phyloP scores from a whole-genome alignment of 192 early-diverging fungal genomes.

The Mycoemilia scoparia region DNA sequence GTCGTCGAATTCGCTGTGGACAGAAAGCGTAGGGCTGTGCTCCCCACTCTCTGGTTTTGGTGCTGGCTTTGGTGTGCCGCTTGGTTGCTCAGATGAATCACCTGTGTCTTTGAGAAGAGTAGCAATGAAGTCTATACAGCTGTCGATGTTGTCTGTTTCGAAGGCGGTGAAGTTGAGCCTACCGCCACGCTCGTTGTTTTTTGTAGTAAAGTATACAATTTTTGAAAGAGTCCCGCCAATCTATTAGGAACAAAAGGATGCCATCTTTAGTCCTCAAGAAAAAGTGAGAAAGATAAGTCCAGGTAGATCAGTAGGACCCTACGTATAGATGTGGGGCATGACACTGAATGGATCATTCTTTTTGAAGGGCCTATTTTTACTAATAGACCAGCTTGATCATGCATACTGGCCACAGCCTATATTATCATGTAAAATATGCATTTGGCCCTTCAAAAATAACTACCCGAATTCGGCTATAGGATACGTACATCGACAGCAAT shows the following conservation, averaged over 20 bases:
- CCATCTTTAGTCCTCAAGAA: conserved; percentile 1
- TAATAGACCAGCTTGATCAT: too few species aligned
- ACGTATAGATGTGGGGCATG: too few species aligned
- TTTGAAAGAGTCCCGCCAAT: conserved; percentile 62
- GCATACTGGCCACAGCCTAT: too few species aligned
- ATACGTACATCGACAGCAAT: conserved; percentile 75
- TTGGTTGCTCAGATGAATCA: neutral
- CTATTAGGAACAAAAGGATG: conserved; percentile 6
- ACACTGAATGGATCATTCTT: too few species aligned
- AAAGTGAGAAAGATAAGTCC: conserved; percentile 1
- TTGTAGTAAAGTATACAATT: conserved; percentile 48
- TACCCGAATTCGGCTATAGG: neutral
- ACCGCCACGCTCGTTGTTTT: conserved; percentile 41
- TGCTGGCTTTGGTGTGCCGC: neutral
- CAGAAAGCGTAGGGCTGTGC: neutral
- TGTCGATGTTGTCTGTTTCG: conserved; percentile 80
- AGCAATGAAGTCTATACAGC: conserved; percentile 69
- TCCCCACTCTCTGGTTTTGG: neutral
- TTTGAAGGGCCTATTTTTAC: too few species aligned
- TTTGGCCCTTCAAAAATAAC: too few species aligned
- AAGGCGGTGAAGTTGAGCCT: conserved; percentile 84
- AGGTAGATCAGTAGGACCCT: too few species aligned
- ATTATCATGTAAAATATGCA: too few species aligned
- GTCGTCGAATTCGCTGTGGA: neutral
- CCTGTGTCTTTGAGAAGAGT: conserved; percentile 33